Base-by-base conservation (phyloP, 2,329 filamentous ascomycete species). In the Beauveria brongniartii region DNA sequence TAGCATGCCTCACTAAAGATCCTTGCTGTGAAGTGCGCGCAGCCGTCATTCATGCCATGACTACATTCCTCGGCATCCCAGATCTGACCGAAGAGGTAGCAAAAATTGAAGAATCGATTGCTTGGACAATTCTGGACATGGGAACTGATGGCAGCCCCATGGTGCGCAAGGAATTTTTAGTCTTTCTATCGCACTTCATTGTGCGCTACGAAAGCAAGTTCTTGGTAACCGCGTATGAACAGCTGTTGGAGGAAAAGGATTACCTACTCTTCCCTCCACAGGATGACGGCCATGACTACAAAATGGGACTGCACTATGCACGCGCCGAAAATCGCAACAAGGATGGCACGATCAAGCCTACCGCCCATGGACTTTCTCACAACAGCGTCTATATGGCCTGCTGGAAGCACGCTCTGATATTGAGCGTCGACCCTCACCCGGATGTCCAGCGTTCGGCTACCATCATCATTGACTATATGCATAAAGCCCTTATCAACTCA, bases 141-240 rank as follows among this genome's bases (percentile, higher is more conserved):
- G 89, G 91, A 24, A 91, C 91, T 61, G 94, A 99, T 73, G 94
- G 93, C 40, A 97, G 92, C 69, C 91, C 92, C 28, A 87, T 97
- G 78, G 94, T 99, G 30, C 87, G 94, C 52, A 95, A 92, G 71
- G 94, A 99, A 74, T 81, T 97, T 43, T 78, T 97, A 3, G 90
- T 97, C 14, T 97, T 97, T 78, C 86, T 97, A 66, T 97, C 94
- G 0, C 88, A 90, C 30, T 97, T 97, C 69, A 87, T 96, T 53
- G 84, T 89, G 63, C 88, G 93, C 46, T 97, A 97, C 71, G 89
- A 96, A 75, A 91, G 86, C 71, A 96, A 95, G 67, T 96, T 99
- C 68, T 74, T 96, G 47, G 92, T 97, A 34, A 88, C 90, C 1
- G 92, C 93, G 5, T 97, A 89, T 72, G 94, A 99, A 71, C 91